Base-by-base conservation (phyloP, 2,329 filamentous ascomycete species). In the Massarina eburnea region DNA sequence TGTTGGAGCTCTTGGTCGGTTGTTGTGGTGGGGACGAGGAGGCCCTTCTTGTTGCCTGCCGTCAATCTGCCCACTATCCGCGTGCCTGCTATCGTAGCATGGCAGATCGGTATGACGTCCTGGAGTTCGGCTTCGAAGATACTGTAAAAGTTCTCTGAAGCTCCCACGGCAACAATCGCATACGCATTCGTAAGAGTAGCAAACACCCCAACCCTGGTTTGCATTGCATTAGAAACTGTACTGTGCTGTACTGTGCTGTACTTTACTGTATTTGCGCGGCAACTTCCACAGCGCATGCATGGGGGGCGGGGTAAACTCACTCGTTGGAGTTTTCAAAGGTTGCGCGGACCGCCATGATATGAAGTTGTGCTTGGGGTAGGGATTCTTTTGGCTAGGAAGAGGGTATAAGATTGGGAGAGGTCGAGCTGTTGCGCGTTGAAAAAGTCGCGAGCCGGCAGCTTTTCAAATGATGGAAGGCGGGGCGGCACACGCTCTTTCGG, bases 1-100 rank as follows among this genome's bases (percentile, higher is more conserved):
- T 99, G 94, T 76, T 96, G 91, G 55, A 99, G 82, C 78, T 99
- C 94, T 78, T 99, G 94, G 76, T 99, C 94, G 60, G 91, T 95
- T 52, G 94, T 97, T 48, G 86, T 90, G 45, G 92, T 97, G 50
- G 94, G 94, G 45, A 99, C 92, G 53, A 99, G 85, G 53, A 99
- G 88, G 62, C 94, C 94, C 73, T 95, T 95, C 71, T 90, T 89
- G 82, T 99, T 99, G 64, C 90, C 89, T 22, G 92, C 88, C 60
- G 94, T 97, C 76, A 99, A 82, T 60, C 94, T 86, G 49, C 94
- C 94, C 67, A 99, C 88, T 72, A 99, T 99, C 66, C 94, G 84
- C 30, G 92, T 97, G 61, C 94, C 94, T 52, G 91, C 91, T 71
- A 99, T 97, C 47, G 92, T 96, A 60, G 90, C 91, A 76, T 94